These are phyloP conservation scores for Cyclostephanos invisitatus DNA, from an alignment of 108 stramenopile genomes.

Conservation along the genomic window DNA sequence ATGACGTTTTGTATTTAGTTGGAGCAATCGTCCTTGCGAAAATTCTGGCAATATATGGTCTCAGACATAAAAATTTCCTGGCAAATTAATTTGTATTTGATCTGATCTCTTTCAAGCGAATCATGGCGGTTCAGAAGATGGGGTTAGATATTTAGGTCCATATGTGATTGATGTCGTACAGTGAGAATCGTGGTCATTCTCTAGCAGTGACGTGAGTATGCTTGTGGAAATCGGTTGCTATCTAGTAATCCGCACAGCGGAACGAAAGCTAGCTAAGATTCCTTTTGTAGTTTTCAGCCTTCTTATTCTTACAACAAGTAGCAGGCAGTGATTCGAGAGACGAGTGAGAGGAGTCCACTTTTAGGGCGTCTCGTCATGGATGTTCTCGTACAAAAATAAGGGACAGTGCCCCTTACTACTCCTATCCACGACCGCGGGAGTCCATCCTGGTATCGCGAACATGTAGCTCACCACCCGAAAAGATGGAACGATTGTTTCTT, in stretches of 20 bases:
- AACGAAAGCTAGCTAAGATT: too few species aligned
- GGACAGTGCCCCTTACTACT: slow-evolving; percentile 56
- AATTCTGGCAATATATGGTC: slow-evolving; percentile 45
- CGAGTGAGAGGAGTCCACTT: neutral
- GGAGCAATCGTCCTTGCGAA: slow-evolving; percentile 49
- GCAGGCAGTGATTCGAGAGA: neutral
- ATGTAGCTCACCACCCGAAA: slow-evolving; percentile 72
- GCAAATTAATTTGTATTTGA: slow-evolving; percentile 40
- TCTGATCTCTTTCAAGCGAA: neutral
- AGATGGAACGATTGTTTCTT: slow-evolving; percentile 7
- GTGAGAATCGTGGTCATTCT: too few species aligned
- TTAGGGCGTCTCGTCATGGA: neutral
- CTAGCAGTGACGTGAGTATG: too few species aligned
- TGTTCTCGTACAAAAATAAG: slow-evolving; percentile 59
- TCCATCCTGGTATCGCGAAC: slow-evolving; percentile 74
- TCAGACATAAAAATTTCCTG: slow-evolving; percentile 57
- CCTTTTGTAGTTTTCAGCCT: neutral
- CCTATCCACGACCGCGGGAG: slow-evolving; percentile 52
- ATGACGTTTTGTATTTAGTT: slow-evolving; percentile 52
- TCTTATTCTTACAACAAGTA: neutral
- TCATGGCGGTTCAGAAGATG: neutral
- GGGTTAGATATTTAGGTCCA: neutral
- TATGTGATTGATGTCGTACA: neutral
- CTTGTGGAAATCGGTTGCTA: too few species aligned
- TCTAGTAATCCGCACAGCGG: too few species aligned